Evolutionary conservation across 345 rosid genomes (phyloP).

Genomic region (Bruguiera parviflora): DNA sequence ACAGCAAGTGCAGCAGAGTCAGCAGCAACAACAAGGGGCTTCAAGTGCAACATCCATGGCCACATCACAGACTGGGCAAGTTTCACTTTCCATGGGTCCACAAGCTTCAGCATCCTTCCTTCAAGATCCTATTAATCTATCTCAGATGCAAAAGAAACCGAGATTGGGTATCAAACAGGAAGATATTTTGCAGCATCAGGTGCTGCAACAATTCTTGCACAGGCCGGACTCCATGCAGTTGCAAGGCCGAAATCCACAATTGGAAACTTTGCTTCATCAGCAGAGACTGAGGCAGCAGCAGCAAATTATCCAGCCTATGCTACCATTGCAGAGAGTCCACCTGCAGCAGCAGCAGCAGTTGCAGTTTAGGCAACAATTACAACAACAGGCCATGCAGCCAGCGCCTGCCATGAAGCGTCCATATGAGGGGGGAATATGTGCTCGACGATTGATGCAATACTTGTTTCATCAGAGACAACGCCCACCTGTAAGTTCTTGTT

Average conservation of each 20-base stretch:
- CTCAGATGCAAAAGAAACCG: slow-evolving; percentile 72
- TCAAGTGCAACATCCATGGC: slow-evolving; percentile 75
- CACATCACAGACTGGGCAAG: slow-evolving; percentile 57
- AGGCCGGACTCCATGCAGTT: slow-evolving; percentile 76
- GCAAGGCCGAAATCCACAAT: slow-evolving; percentile 67
- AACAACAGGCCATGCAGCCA: slow-evolving; percentile 76
- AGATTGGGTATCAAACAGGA: slow-evolving; percentile 85
- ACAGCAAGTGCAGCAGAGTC: slow-evolving; percentile 54
- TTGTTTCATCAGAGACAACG: slow-evolving; percentile 89
- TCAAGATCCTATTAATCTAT: slow-evolving; percentile 66
- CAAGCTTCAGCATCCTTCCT: slow-evolving; percentile 61
- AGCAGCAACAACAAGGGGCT: slow-evolving; percentile 62
- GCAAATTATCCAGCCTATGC: slow-evolving; percentile 72
- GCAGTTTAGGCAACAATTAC: slow-evolving; percentile 74
- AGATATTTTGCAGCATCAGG: slow-evolving; percentile 80
- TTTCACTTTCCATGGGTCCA: slow-evolving; percentile 53
- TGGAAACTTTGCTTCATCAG: slow-evolving; percentile 68
- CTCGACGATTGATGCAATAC: slow-evolving; percentile 95
- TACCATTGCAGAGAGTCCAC: slow-evolving; percentile 77
- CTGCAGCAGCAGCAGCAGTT: slow-evolving; percentile 76
- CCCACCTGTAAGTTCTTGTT: slow-evolving; percentile 57
- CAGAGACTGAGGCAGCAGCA: slow-evolving; percentile 62
- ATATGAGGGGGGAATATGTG: slow-evolving; percentile 77
- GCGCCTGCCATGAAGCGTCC: slow-evolving; percentile 48
- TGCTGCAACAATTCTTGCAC: slow-evolving; percentile 77